These are phyloP conservation scores for fission yeast (Schizosaccharomyces pombe) DNA, from an alignment of 805 yeast species.

Conservation along the genomic window DNA sequence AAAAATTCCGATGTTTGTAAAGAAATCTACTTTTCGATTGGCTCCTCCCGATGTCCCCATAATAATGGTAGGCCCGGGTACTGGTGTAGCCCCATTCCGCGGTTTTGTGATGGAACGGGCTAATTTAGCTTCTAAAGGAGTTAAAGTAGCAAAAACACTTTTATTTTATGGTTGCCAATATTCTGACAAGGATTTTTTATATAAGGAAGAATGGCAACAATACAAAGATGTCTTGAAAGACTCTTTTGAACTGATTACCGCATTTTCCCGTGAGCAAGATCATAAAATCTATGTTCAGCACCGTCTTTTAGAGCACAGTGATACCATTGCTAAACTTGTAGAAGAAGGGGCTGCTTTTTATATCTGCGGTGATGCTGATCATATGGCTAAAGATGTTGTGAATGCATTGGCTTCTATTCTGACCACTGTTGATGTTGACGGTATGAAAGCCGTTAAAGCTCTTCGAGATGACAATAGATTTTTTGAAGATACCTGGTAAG, in stretches of 20 bases:
- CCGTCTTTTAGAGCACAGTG: conserved; percentile 28
- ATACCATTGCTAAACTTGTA: conserved; percentile 22
- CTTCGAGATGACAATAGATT: conserved; percentile 2
- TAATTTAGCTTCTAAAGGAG: conserved; percentile 23
- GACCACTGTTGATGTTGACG: not conserved
- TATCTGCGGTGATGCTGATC: conserved; percentile 90
- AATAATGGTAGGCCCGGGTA: conserved; percentile 91
- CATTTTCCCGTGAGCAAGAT: conserved; percentile 50
- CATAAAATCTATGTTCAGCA: conserved; percentile 71
- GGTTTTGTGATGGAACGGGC: conserved; percentile 81
- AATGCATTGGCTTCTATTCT: conserved; percentile 30
- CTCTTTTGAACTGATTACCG: conserved; percentile 49
- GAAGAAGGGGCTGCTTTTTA: conserved; percentile 59
- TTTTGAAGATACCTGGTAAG: not conserved
- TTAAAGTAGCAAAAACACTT: conserved; percentile 43
- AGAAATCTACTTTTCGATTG: conserved; percentile 83
- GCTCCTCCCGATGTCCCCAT: conserved; percentile 61
- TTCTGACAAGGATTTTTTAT: conserved; percentile 56
- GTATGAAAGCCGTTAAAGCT: not conserved
- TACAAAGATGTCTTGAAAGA: conserved; percentile 29
- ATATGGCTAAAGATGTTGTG: conserved; percentile 81
- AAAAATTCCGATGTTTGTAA: conserved; percentile 71
- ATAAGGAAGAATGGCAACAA: conserved; percentile 60
- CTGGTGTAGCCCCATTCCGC: conserved; percentile 96
- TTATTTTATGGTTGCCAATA: conserved; percentile 77